These are phyloP conservation scores for Starmerella stigmatis DNA, from an alignment of 805 yeast genomes.

Conservation along the genomic window DNA sequence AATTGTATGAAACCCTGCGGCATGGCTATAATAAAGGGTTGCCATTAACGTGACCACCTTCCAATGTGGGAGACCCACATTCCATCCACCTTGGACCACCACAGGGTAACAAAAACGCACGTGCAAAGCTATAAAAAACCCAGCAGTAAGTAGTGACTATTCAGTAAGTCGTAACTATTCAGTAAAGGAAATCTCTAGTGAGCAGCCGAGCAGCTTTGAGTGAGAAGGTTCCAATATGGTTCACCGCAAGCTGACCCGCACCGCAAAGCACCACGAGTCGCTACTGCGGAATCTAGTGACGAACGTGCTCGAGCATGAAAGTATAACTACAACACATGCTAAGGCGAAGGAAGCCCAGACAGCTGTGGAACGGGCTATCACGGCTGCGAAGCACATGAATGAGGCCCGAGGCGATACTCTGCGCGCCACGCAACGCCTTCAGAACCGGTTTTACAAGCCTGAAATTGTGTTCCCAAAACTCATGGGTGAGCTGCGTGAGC, in stretches of 20 bases:
- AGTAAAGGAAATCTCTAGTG: too few relatives aligned
- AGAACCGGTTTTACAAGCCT: slow-evolving; percentile 31
- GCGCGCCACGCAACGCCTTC: slow-evolving; percentile 17
- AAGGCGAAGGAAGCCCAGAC: slow-evolving; percentile 63
- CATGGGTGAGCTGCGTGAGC: slow-evolving; percentile 49
- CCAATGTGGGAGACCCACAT: too few relatives aligned
- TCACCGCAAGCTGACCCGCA: slow-evolving; percentile 31
- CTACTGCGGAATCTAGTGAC: slow-evolving; percentile 56
- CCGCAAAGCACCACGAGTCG: slow-evolving; percentile 44
- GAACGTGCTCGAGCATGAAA: slow-evolving; percentile 58
- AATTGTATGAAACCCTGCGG: too few relatives aligned
- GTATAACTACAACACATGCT: slow-evolving; percentile 61
- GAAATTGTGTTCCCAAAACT: slow-evolving; percentile 51
- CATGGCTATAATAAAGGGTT: too few relatives aligned
- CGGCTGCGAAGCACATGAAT: slow-evolving; percentile 35
- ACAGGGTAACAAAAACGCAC: too few relatives aligned
- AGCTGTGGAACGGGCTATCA: slow-evolving; percentile 52
- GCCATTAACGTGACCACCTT: too few relatives aligned
- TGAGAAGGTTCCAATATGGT: slow-evolving; percentile 21
- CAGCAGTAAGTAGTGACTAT: too few relatives aligned
- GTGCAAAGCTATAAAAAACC: too few relatives aligned
- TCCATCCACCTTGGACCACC: too few relatives aligned
- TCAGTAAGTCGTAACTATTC: too few relatives aligned
- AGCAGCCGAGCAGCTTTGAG: neutral
- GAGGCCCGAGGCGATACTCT: neutral